Percentiles rank a stretch among this genome's conserved stretches.
These are phyloP conservation scores for Xylaria multiplex DNA, from an alignment of 2,329 filamentous ascomycete genomes.

Conservation along the genomic window DNA sequence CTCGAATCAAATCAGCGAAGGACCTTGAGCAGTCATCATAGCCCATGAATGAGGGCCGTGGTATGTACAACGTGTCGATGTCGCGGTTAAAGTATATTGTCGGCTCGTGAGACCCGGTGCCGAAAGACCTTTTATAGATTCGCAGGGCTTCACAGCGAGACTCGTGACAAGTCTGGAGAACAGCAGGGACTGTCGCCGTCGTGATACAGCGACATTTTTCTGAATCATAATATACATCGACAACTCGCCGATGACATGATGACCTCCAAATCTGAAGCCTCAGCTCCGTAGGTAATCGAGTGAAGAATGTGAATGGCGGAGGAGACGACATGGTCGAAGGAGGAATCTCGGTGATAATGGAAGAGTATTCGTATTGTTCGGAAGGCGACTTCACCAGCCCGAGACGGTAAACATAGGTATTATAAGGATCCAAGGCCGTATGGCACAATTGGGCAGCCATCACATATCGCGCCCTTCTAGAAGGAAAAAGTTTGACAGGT, in stretches of 20 bases:
- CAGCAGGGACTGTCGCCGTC: constrained; percentile 52
- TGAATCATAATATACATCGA: constrained; percentile 54
- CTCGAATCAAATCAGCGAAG: constrained; percentile 52
- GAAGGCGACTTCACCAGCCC: constrained; percentile 10
- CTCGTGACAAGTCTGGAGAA: constrained; percentile 56
- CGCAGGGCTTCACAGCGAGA: constrained; percentile 55
- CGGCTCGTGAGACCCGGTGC: constrained; percentile 47
- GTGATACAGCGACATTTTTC: constrained; percentile 52
- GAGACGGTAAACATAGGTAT: constrained; percentile 5
- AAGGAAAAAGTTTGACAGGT: constrained; percentile 15
- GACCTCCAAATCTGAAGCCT: constrained; percentile 55
- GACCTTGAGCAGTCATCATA: constrained; percentile 56
- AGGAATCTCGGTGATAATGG: not conserved
- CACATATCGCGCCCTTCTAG: constrained; percentile 10
- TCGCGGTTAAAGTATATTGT: constrained; percentile 48
- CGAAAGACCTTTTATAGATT: constrained; percentile 52
- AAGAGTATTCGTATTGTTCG: constrained; percentile 6
- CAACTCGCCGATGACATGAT: constrained; percentile 52
- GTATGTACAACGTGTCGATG: constrained; percentile 53
- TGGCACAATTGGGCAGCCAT: constrained; percentile 16
- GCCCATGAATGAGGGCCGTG: constrained; percentile 53
- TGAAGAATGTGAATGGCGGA: constrained; percentile 49
- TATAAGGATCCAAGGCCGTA: constrained; percentile 13
- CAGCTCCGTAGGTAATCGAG: constrained; percentile 52
- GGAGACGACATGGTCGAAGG: constrained; percentile 38